Evolutionary conservation across 768 basidiomycete species (phyloP), one percentile per base, ranked within the genome.

Genomic region (Boletus speciosus): DNA sequence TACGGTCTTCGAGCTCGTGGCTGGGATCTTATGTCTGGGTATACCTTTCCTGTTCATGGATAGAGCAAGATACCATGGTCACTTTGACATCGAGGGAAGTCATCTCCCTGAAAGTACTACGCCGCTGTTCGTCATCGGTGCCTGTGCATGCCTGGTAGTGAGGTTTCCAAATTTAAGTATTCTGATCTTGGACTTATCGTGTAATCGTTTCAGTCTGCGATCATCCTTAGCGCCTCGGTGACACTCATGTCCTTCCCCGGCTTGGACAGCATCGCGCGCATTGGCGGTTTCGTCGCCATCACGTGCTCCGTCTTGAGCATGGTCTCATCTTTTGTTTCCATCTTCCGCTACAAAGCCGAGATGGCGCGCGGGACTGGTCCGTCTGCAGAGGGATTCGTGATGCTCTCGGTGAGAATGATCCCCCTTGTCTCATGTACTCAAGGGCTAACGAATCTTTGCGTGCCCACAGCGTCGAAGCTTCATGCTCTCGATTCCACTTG

Each of bases 241-340:
- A 90, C 88, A 27, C 84, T 91, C 72, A 79, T 93, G 66, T 81
- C 87, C 47, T 78, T 93, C 49, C 89, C 90, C 61, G 86, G 84
- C 37, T 60, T 93, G 69, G 84, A 86, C 67, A 78, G 74, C 54
- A 58, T 85, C 57, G 73, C 85, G 52, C 80, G 88, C 52, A 74
- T 84, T 45, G 80, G 83, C 23, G 84, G 82, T 32, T 77, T 92
- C 60, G 74, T 88, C 14, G 82, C 87, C 32, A 80, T 87, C 48
- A 71, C 86, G 54, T 84, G 85, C 65, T 84, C 90, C 8, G 78
- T 83, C 1, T 78, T 83, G 56, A 83, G 86, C 59, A 84, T 92
- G 78, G 74, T 80, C 35, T 79, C 87, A 4, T 82, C 84, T 16
- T 78, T 89, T 29, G 74, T 86, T 41, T 84, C 88, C 35, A 76